phyloP scores from a whole-genome alignment of 495 filamentous ascomycete genomes.

The Podospora pseudoanserina region DNA sequence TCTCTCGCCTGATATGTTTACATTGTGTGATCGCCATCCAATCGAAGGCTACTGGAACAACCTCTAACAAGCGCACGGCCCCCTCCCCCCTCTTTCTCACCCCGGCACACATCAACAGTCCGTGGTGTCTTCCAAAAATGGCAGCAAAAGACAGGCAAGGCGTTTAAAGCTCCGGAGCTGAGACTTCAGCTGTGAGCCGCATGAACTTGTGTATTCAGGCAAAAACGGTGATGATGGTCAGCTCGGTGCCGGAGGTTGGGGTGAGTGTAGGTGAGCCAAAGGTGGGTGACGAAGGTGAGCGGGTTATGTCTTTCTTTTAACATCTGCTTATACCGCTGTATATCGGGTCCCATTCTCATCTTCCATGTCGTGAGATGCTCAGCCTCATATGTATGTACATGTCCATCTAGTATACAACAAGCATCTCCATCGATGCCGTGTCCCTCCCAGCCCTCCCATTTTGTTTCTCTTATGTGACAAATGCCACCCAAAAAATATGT shows the following conservation, averaged over 20 bases:
- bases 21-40: slow-evolving; percentile 27
- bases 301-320: no score
- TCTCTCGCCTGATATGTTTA: slow-evolving; percentile 8
- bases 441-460: not conserved
- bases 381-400: not conserved
- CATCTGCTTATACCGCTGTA: not conserved
- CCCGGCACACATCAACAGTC: not conserved
- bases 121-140: not conserved
- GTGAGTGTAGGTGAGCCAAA: no score
- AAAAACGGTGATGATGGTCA: slow-evolving; percentile 5
- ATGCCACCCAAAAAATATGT: not conserved
- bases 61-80: slow-evolving; percentile 24
- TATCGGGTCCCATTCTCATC: not conserved
- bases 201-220: slow-evolving; percentile 12
- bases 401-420: not conserved
- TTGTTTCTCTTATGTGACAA: not conserved
- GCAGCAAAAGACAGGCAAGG: not conserved
- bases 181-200: slow-evolving; percentile 4
- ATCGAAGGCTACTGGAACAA: slow-evolving; percentile 32
- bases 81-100: slow-evolving; percentile 1
- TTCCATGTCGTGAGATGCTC: not conserved
- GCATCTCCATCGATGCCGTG: not conserved
- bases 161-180: not conserved
- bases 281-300: not conserved
- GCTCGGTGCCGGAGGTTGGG: not conserved